Evolutionary conservation across 345 rosid genomes (phyloP).

Genomic region (Barbarea vulgaris): DNA sequence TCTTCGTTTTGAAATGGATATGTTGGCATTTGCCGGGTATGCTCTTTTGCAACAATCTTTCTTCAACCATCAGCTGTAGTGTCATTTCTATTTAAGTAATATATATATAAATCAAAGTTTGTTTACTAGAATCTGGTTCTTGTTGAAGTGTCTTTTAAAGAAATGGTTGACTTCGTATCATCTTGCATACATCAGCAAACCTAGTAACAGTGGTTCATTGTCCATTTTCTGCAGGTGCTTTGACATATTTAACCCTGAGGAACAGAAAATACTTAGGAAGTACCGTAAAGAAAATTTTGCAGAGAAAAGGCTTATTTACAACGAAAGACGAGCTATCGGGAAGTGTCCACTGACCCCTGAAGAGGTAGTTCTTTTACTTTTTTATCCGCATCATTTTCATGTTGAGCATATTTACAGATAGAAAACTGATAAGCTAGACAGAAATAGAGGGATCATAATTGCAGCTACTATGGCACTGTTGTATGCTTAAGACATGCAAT

Average conservation of each 20-base stretch:
- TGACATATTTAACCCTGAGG: conserved; percentile 77
- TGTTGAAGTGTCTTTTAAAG: conserved; percentile 3
- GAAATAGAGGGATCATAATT: background rate
- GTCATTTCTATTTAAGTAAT: conserved; percentile 11
- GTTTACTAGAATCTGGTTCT: conserved; percentile 1
- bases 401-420: conserved; percentile 4
- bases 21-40: conserved; percentile 99
- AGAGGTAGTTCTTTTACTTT: conserved; percentile 56
- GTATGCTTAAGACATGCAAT: conserved; percentile 12
- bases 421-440: conserved; percentile 3
- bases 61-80: conserved; percentile 11
- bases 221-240: conserved; percentile 63
- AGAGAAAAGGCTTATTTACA: conserved; percentile 60
- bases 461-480: conserved; percentile 4
- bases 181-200: conserved; percentile 20
- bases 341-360: conserved; percentile 92
- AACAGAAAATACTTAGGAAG: conserved; percentile 74
- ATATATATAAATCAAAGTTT: background rate
- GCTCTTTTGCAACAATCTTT: conserved; percentile 34
- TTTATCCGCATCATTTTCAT: conserved; percentile 8
- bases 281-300: conserved; percentile 90
- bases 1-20: conserved; percentile 99
- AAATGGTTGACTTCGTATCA: conserved; percentile 16
- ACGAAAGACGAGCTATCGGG: conserved; percentile 85
- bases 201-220: background rate